Conservation (phyloP, 208 protist genomes). For the Kentomonas sorsogonicus region DNA sequence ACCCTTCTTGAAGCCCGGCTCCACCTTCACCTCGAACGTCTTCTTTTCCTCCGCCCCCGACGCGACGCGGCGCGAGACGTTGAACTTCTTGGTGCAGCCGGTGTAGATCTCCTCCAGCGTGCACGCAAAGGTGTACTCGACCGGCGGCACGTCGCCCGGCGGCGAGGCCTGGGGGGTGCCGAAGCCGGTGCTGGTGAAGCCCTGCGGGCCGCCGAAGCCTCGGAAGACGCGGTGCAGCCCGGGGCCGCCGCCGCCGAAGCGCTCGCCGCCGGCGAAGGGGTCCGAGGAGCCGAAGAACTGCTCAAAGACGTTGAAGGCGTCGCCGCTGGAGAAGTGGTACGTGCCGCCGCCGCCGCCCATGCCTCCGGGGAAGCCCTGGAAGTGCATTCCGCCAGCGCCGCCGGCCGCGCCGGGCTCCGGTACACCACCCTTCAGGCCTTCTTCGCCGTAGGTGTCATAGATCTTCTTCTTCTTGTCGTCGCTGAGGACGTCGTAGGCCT, state of each 20-base stretch:
- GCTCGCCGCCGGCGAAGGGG: constrained; percentile 79
- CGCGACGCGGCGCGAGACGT: constrained; percentile 80
- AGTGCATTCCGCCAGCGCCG: constrained; percentile 58
- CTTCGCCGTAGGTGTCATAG: constrained; percentile 97
- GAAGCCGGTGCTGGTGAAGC: constrained; percentile 64
- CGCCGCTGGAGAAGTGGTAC: constrained; percentile 66
- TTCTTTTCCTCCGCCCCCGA: constrained; percentile 74
- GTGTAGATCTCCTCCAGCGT: constrained; percentile 97
- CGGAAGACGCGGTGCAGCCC: constrained; percentile 81
- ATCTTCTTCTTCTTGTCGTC: constrained; percentile 95
- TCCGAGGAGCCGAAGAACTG: constrained; percentile 76
- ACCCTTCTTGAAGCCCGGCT: constrained; percentile 95
- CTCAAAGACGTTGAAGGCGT: constrained; percentile 88
- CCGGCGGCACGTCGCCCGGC: constrained; percentile 58
- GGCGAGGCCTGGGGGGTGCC: constrained; percentile 87
- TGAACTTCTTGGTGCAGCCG: constrained; percentile 93
- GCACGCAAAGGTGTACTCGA: constrained; percentile 91
- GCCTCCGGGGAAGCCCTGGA: constrained; percentile 45
- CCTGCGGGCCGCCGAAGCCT: constrained; percentile 71
- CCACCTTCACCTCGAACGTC: constrained; percentile 89
- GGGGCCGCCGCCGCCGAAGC: constrained; percentile 78
- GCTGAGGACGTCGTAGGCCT: constrained; percentile 97
- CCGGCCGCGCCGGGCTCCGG: constrained; percentile 36
- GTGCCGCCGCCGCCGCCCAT: constrained; percentile 26
- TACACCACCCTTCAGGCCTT: constrained; percentile 91